phyloP scores from a whole-genome alignment of 345 rosid species.

The Aquilaria yunnanensis region DNA sequence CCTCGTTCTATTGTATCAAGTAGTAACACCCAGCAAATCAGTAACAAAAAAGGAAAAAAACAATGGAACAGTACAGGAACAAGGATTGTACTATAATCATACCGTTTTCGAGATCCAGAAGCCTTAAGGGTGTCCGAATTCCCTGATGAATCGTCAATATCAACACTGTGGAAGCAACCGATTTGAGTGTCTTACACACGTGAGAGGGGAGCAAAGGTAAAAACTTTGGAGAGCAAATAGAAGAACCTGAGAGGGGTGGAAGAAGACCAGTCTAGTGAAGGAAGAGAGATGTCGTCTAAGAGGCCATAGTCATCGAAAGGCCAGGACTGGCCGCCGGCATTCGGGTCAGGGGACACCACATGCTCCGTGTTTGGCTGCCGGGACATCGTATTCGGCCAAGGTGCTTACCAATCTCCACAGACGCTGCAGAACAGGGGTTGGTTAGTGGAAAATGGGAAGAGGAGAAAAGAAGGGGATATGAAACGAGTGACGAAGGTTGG shows the following conservation, averaged over 20 bases:
- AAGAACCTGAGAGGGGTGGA: conserved; percentile 33
- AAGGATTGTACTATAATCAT: conserved; percentile 1
- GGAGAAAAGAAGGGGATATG: conserved; percentile 10
- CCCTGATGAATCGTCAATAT: conserved; percentile 27
- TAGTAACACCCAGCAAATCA: background rate
- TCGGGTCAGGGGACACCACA: conserved; percentile 28
- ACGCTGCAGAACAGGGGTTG: background rate
- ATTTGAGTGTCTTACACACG: background rate
- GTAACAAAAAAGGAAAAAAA: background rate
- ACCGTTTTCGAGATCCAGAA: conserved; percentile 33
- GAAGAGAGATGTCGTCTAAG: conserved; percentile 32
- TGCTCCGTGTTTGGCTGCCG: conserved; percentile 8
- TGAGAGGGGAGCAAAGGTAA: background rate
- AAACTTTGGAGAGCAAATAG: background rate
- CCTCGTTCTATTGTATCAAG: conserved; percentile 7
- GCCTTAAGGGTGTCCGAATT: conserved; percentile 26
- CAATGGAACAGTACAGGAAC: background rate
- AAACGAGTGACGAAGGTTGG: conserved; percentile 15
- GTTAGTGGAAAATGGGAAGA: background rate
- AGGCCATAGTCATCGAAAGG: conserved; percentile 30
- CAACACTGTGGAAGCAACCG: conserved; percentile 18
- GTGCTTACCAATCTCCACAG: conserved; percentile 1
- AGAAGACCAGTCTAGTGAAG: conserved; percentile 33
- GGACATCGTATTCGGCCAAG: conserved; percentile 6
- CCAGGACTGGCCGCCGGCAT: conserved; percentile 17